Evolutionary conservation across 148 eudicot species (phyloP), one percentile per base, ranked within the genome.

Genomic region (Silene uniflora): DNA sequence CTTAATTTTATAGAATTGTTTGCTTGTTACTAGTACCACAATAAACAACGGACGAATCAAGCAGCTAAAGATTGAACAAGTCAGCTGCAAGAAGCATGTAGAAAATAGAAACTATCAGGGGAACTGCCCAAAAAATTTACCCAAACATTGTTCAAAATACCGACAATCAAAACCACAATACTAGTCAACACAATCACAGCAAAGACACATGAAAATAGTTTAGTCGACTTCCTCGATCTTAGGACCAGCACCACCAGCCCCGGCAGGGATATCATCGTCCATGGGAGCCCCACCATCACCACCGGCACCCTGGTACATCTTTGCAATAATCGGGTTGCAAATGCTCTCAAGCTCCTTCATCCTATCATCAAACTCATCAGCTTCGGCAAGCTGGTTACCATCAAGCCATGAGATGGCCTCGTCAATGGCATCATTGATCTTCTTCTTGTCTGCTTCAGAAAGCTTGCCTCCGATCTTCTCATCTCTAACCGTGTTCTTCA

Each of bases 181-280:
- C 44, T 39, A 39, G 7, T 39, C 8, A 39, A 39, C 4, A 29
- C 32, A 4, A 29, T n/a, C n/a, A n/a, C n/a, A 32, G 5, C 35
- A 3, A 32, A 32, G 35, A 1, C 1, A 2, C 39, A 5, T 1
- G 5, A 35, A 39, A 2, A 39, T 39, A 39, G 44, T 39, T 79
- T 79, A 79, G 11, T 79, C 82, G 22, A 79, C 82, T 23, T 79
- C 82, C 69, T 79, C 82, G 11, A 79, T 79, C 78, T 79, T 79
- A 25, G 82, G 82, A 12, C 82, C 82, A 1, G 82, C 42, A 23
- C 82, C 82, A 5, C 62, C 47, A 44, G 76, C 74, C 2, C 69
- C 74, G 25, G 78, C 75, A 1, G 73, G 39, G 5, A 2, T 64
- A 47, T 79, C 82, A 27, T 79, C 82, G 62, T 69, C 82, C 82